Conservation (phyloP, 1,284 basidiomycete genomes). For the Cutaneotrichosporon arboriforme region DNA sequence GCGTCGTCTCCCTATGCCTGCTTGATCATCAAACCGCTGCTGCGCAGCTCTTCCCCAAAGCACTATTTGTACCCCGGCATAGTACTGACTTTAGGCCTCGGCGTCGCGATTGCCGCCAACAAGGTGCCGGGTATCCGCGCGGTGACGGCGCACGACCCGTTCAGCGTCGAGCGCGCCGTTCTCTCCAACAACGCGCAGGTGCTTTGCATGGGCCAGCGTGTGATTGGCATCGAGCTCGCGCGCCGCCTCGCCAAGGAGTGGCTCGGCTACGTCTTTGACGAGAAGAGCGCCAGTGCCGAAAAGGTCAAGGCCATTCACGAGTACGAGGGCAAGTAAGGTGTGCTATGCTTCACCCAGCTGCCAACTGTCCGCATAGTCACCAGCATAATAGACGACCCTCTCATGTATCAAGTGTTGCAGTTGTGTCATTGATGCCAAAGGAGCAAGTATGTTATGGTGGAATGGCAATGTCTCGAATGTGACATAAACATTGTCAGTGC, state of each 20-base stretch:
- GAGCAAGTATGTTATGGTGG: not conserved
- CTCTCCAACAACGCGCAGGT: conserved; percentile 51
- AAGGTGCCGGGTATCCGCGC: conserved; percentile 49
- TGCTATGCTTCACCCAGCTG: no score
- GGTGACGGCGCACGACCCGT: conserved; percentile 49
- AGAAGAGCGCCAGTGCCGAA: conserved; percentile 39
- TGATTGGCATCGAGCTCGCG: conserved; percentile 49
- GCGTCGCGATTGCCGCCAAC: conserved; percentile 49
- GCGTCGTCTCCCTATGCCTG: no score
- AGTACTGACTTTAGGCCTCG: conserved; percentile 22
- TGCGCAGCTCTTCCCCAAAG: not conserved
- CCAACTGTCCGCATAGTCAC: no score
- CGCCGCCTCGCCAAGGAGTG: conserved; percentile 48
- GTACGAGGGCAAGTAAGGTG: conserved; percentile 28
- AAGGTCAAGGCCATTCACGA: conserved; percentile 48
- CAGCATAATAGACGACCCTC: no score
- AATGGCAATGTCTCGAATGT: not conserved
- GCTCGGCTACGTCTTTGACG: conserved; percentile 50
- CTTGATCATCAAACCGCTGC: not conserved
- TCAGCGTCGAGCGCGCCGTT: conserved; percentile 49
- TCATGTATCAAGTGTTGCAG: no score
- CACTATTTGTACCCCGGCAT: no score
- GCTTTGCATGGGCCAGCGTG: conserved; percentile 50
- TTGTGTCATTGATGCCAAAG: no score
- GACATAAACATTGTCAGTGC: not conserved